Conservation (phyloP, 352 stramenopile genomes). For the Phytophthora meadii region DNA sequence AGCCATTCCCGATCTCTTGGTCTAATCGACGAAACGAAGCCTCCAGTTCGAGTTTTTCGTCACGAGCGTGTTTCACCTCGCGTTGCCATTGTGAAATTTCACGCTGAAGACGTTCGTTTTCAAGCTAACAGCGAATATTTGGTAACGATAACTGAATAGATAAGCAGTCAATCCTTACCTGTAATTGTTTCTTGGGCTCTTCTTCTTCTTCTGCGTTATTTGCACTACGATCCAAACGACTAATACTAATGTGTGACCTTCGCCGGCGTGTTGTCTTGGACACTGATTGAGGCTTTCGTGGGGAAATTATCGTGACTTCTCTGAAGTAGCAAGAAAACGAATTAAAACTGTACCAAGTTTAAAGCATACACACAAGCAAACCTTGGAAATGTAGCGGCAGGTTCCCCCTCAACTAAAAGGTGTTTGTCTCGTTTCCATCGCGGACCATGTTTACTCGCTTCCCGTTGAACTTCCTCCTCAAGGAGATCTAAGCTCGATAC, state of each 20-base stretch:
- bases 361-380: constrained; percentile 2
- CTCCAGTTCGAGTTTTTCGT: constrained; percentile 53
- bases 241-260: constrained; percentile 4
- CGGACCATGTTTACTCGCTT: constrained; percentile 8
- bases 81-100: constrained; percentile 42
- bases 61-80: constrained; percentile 46
- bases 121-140: constrained; percentile 9
- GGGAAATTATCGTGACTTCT: constrained; percentile 28
- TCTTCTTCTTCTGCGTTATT: constrained; percentile 44
- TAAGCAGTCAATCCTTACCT: constrained; percentile 19
- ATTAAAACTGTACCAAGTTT: too few relatives aligned
- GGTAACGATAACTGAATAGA: too few relatives aligned
- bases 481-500: constrained; percentile 34
- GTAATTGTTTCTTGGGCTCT: constrained; percentile 15
- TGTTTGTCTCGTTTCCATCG: constrained; percentile 22
- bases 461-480: constrained; percentile 29
- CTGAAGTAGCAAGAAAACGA: constrained; percentile 7
- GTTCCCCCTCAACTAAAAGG: constrained; percentile 38
- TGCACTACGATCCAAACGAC: constrained; percentile 10
- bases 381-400: constrained; percentile 29
- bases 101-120: constrained; percentile 31
- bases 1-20: constrained; percentile 58
- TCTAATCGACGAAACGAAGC: constrained; percentile 61
- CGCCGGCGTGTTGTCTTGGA: constrained; percentile 8
- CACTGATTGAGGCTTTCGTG: constrained; percentile 24